These are phyloP conservation scores for Beauveria sp. DNA, from an alignment of 2,329 filamentous ascomycete genomes.

Conservation along the genomic window DNA sequence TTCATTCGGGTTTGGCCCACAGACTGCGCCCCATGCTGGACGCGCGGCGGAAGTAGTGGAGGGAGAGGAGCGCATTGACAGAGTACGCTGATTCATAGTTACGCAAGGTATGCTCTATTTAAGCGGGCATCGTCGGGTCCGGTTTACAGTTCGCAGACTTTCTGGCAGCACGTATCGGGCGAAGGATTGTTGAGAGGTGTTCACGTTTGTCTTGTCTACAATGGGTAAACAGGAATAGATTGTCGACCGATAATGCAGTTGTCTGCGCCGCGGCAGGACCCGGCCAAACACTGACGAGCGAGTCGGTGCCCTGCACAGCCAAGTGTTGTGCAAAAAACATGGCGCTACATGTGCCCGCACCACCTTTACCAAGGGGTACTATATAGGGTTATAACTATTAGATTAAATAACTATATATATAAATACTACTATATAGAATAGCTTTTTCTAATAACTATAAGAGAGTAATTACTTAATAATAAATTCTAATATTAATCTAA, in stretches of 20 bases:
- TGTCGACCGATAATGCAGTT: neutral
- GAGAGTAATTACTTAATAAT: no score
- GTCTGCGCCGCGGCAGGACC: neutral
- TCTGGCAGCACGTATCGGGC: neutral
- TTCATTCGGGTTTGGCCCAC: slow-evolving; percentile 1
- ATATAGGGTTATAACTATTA: no score
- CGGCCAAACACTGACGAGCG: neutral
- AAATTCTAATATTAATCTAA: no score
- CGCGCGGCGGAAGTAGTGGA: neutral
- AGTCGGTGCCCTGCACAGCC: neutral
- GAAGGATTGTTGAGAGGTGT: neutral
- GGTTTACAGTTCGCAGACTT: neutral
- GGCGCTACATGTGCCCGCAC: neutral
- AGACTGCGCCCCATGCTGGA: slow-evolving; percentile 4
- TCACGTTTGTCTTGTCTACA: no score
- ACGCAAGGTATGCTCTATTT: neutral
- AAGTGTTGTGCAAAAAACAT: neutral
- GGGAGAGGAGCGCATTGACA: no score
- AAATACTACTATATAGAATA: no score
- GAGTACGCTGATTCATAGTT: neutral
- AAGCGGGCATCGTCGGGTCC: no score
- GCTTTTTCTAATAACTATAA: no score
- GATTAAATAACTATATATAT: no score
- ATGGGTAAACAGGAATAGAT: neutral
- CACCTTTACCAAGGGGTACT: no score